Percentiles rank a stretch among this genome's conserved stretches.
Conservation (phyloP, 2,329 filamentous ascomycete species). For the Sporothrix brasiliensis region DNA sequence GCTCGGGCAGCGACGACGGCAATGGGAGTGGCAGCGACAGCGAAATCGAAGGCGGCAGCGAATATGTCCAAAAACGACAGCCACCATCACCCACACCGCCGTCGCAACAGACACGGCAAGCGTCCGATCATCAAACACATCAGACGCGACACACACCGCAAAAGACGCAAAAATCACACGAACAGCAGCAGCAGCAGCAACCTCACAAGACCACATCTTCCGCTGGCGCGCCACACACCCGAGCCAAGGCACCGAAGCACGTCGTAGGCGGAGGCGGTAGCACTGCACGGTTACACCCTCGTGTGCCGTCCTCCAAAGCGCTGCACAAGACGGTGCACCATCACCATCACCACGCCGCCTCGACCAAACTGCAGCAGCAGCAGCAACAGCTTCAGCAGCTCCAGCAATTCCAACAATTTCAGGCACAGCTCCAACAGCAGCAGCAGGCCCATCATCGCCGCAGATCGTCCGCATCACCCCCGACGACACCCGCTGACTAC, state of each 20-base stretch:
- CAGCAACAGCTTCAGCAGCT: constrained; percentile 29
- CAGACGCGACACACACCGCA: constrained; percentile 21
- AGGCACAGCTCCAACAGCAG: constrained; percentile 35
- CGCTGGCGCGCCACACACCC: constrained; percentile 42
- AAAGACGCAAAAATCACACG: constrained; percentile 18
- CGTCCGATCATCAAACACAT: constrained; percentile 14
- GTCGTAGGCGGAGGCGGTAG: constrained; percentile 47
- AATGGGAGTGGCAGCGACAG: constrained; percentile 12
- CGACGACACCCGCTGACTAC: constrained; percentile 47
- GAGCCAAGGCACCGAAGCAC: constrained; percentile 48
- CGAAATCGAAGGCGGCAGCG: background rate
- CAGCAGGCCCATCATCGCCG: constrained; percentile 42
- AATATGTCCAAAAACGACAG: constrained; percentile 16
- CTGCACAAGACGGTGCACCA: constrained; percentile 47
- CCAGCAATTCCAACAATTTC: constrained; percentile 28
- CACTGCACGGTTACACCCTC: constrained; percentile 53
- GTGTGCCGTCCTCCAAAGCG: constrained; percentile 57
- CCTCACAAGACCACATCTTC: constrained; percentile 32
- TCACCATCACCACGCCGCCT: constrained; percentile 14
- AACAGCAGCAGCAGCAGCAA: constrained; percentile 26
- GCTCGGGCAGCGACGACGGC: constrained; percentile 11
- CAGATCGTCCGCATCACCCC: constrained; percentile 47
- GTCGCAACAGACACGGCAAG: constrained; percentile 5
- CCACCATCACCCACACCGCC: constrained; percentile 19
- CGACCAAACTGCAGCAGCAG: constrained; percentile 34